Evolutionary conservation across 2,329 filamentous ascomycete species (phyloP), one percentile per base, ranked within the genome.

Genomic region (Fusarium hostae): DNA sequence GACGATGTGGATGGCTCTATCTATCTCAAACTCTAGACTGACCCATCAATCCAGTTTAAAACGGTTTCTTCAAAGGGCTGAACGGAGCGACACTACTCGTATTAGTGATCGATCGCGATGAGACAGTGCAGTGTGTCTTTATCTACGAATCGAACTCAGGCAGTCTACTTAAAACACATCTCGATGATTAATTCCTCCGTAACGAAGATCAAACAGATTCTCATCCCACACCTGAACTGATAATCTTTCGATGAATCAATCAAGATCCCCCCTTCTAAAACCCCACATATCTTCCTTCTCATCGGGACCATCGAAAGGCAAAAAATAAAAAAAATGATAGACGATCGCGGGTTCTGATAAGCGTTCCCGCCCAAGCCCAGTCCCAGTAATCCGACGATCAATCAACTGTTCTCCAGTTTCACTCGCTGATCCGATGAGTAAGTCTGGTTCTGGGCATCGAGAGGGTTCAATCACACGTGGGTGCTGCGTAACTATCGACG

Each of bases 151-250:
- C 28, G 28, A 26, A 48, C 54, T 40, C 39, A 28, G 11, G 13
- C 40, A 28, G 28, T 63, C 39, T 35, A 63, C 22, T 40, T 45
- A 35, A 63, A 56, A 63, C 59, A 37, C 41, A 40, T 59, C 60
- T 64, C 44, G 65, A 63, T 72, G 63, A 39, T 57, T 24, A 60
- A 43, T 65, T 47, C 48, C 32, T 15, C 30, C 28, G 48, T 28
- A 30, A 51, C 41, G 50, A 68, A 70, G 68, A 72, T 76, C 72
- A 76, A 68, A 73, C 72, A 57, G 18, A 48, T 63, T 32, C 43
- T 50, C 37, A 63, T 68, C 65, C 51, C 71, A 67, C 67, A 44
- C 48, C 68, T 54, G 28, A 26, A n/a, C 62, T 57, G 43, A 60
- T 59, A 56, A 26, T 40, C 32, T 54, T 43, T 55, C 44, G 48